phyloP scores from a whole-genome alignment of 2,329 filamentous ascomycete genomes.

The Amesomyces nigricolor region DNA sequence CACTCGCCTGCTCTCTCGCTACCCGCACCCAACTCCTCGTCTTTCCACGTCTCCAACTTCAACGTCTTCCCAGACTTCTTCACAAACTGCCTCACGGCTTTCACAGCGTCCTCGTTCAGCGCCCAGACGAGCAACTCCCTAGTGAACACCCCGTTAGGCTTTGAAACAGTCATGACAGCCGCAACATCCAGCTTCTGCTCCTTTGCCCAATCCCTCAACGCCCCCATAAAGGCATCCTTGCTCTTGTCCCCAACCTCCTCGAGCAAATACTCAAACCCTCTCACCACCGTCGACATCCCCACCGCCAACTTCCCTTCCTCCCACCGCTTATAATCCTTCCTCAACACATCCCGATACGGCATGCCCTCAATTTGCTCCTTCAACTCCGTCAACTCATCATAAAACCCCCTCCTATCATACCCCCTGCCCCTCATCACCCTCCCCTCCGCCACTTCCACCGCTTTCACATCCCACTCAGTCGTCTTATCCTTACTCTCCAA shows the following conservation, averaged over 20 bases:
- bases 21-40: conserved; percentile 42
- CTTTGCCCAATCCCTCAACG: conserved; percentile 47
- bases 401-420: conserved; percentile 54
- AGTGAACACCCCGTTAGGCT: conserved; percentile 49
- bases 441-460: conserved; percentile 54
- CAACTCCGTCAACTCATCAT: conserved; percentile 52
- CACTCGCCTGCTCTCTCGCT: conserved; percentile 35
- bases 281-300: conserved; percentile 63
- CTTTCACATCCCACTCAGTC: conserved; percentile 53
- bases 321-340: conserved; percentile 87
- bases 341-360: conserved; percentile 59
- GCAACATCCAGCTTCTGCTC: conserved; percentile 57
- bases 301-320: conserved; percentile 49
- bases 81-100: conserved; percentile 52
- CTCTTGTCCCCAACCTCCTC: conserved; percentile 43
- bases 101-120: conserved; percentile 42
- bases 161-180: conserved; percentile 64
- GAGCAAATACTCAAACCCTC: conserved; percentile 55
- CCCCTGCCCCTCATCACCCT: conserved; percentile 28
- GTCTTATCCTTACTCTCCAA: conserved; percentile 53
- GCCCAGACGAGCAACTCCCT: conserved; percentile 66
- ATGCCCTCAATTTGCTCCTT: conserved; percentile 63
- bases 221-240: conserved; percentile 38
- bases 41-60: conserved; percentile 50
- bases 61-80: conserved; percentile 42